These are phyloP conservation scores for Rhizopogon vinicolor DNA, from an alignment of 768 basidiomycete genomes.

Conservation along the genomic window DNA sequence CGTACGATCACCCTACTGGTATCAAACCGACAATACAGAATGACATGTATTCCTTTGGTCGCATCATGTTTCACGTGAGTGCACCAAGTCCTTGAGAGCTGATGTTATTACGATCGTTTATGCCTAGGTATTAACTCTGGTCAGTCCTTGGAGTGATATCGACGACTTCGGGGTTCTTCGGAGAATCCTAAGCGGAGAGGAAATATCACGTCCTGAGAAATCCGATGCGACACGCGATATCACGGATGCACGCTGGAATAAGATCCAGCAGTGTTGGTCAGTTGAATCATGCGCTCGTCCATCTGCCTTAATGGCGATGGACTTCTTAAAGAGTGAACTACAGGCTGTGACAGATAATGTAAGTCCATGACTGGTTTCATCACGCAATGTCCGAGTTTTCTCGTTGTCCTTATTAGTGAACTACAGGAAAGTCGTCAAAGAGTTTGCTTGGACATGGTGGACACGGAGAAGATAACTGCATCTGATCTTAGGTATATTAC, in stretches of 20 bases:
- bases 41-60: conserved; percentile 38
- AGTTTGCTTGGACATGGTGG: no score
- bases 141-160: neutral
- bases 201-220: neutral
- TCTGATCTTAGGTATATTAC: no score
- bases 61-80: conserved; percentile 13
- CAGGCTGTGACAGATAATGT: neutral
- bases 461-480: no score
- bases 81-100: no score
- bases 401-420: no score
- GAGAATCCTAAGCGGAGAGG: neutral
- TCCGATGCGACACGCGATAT: neutral
- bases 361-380: neutral
- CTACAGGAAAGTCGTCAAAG: no score
- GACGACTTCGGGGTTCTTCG: neutral
- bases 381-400: no score
- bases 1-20: conserved; percentile 4
- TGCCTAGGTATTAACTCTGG: neutral
- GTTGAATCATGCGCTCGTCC: neutral
- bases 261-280: neutral
- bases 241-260: neutral
- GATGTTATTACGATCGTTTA: neutral
- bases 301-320: neutral
- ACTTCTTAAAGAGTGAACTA: neutral
- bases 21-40: conserved; percentile 15